Percentiles rank a stretch among this genome's conserved stretches.
Evolutionary conservation across 2,329 filamentous ascomycete genomes (phyloP).

Genomic region (Ambrosiella beaveri): DNA sequence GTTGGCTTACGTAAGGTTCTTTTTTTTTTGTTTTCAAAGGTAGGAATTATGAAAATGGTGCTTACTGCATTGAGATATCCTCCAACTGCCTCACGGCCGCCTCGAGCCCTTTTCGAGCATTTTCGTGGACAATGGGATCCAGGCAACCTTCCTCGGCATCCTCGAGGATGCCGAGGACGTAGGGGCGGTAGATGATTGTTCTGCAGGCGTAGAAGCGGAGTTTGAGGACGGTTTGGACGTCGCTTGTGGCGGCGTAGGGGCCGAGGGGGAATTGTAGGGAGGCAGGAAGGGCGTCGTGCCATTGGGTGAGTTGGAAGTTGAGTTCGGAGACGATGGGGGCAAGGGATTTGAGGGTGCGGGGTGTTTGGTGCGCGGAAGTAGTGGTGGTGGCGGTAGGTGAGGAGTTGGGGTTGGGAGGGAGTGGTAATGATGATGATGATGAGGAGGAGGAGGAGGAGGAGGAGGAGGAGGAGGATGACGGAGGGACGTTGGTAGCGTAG

Average conservation of each 20-base stretch:
- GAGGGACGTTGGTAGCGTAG: not conserved
- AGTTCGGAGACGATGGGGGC: not conserved
- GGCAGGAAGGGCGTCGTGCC: not conserved
- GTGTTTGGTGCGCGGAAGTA: no score
- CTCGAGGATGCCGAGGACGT: not conserved
- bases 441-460: no score
- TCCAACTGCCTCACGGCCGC: not conserved
- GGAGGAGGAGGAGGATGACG: no score
- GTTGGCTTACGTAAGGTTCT: not conserved
- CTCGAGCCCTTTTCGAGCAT: not conserved
- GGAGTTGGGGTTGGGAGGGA: no score
- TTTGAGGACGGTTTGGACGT: not conserved
- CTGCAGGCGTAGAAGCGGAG: not conserved
- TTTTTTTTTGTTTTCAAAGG: no score
- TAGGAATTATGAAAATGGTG: no score
- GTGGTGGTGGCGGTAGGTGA: no score
- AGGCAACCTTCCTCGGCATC: not conserved
- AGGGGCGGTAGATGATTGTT: not conserved
- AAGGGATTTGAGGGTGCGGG: not conserved
- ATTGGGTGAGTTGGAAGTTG: not conserved
- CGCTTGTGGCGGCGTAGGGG: no score
- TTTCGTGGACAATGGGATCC: no score
- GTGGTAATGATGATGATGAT: no score
- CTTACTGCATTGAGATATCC: not conserved
- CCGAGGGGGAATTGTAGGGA: not conserved